Conservation (phyloP, 2,329 filamentous ascomycete genomes). For the Fusarium papillatum region DNA sequence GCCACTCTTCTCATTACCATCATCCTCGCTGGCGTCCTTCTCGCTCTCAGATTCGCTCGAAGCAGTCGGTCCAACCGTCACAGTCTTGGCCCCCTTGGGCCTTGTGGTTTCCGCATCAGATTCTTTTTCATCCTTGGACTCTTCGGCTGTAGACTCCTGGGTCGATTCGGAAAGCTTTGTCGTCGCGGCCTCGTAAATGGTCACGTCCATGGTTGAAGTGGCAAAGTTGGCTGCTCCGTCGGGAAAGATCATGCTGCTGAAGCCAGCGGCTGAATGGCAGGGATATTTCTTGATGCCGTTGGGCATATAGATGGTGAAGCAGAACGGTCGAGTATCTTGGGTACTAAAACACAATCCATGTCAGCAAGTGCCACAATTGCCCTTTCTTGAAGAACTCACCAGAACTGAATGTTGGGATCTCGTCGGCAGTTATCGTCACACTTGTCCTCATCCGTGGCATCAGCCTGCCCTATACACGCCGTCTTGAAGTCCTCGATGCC, state of each 20-base stretch:
- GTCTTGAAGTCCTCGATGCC: slow-evolving; percentile 17
- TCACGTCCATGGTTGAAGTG: slow-evolving; percentile 6
- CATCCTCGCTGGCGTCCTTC: not conserved
- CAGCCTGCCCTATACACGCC: slow-evolving; percentile 14
- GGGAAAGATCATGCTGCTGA: slow-evolving; percentile 23
- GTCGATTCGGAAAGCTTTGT: slow-evolving; percentile 9
- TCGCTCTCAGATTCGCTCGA: slow-evolving; percentile 2
- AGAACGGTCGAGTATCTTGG: not conserved
- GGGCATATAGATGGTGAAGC: slow-evolving; percentile 27
- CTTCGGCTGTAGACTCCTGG: not conserved
- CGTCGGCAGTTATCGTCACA: slow-evolving; percentile 28
- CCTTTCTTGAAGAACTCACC: slow-evolving; percentile 5
- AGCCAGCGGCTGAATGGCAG: slow-evolving; percentile 15
- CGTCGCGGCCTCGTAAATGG: slow-evolving; percentile 13
- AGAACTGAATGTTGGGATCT: slow-evolving; percentile 31
- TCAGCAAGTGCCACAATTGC: not conserved
- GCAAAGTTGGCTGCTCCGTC: not conserved
- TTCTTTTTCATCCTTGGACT: not conserved
- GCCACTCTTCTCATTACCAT: not conserved
- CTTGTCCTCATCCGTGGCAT: slow-evolving; percentile 12
- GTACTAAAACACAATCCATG: slow-evolving; percentile 11
- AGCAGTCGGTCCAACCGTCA: not conserved
- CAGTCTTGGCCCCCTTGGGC: not conserved
- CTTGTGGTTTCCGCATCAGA: not conserved
- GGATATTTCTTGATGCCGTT: slow-evolving; percentile 13